Evolutionary conservation across 2,329 filamentous ascomycete genomes (phyloP).

Genomic region (Pyrenochaeta sp.): DNA sequence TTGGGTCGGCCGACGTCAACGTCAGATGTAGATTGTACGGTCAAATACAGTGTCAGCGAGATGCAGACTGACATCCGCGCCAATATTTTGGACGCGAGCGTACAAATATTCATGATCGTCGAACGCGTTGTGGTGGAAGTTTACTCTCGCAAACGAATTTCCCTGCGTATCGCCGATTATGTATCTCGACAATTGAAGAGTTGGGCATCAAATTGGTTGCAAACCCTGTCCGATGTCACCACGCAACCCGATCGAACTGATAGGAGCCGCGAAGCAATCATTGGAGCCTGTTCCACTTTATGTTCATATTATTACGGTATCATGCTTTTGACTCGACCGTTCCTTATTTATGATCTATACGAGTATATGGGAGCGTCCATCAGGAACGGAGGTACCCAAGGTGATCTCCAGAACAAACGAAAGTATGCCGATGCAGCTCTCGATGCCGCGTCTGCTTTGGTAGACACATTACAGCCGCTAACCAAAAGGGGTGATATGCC

Average conservation of each 20-base stretch:
- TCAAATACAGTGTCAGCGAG: conserved; percentile 46
- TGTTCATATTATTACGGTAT: conserved; percentile 63
- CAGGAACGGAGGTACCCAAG: conserved; percentile 34
- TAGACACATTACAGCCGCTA: conserved; percentile 33
- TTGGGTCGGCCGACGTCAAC: conserved; percentile 62
- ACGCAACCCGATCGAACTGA: conserved; percentile 29
- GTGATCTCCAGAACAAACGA: conserved; percentile 32
- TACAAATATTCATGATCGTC: conserved; percentile 59
- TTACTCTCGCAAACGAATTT: conserved; percentile 53
- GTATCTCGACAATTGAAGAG: conserved; percentile 51
- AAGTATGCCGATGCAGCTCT: conserved; percentile 42
- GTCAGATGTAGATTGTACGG: conserved; percentile 58
- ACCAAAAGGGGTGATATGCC: conserved; percentile 29
- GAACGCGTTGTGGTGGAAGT: conserved; percentile 57
- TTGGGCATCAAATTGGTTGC: conserved; percentile 50
- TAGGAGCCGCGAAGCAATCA: conserved; percentile 24
- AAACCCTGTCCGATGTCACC: conserved; percentile 34
- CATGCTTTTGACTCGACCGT: conserved; percentile 61
- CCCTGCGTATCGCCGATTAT: conserved; percentile 50
- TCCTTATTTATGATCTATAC: conserved; percentile 60
- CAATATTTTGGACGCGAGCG: conserved; percentile 41
- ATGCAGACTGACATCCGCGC: conserved; percentile 19
- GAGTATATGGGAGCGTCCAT: conserved; percentile 42
- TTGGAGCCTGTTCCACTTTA: conserved; percentile 59
- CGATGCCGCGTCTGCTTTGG: conserved; percentile 35